Percentiles rank a stretch among this genome's conserved stretches.
Conservation (phyloP, 2,329 filamentous ascomycete species). For the Hypoxylon rubiginosum region DNA sequence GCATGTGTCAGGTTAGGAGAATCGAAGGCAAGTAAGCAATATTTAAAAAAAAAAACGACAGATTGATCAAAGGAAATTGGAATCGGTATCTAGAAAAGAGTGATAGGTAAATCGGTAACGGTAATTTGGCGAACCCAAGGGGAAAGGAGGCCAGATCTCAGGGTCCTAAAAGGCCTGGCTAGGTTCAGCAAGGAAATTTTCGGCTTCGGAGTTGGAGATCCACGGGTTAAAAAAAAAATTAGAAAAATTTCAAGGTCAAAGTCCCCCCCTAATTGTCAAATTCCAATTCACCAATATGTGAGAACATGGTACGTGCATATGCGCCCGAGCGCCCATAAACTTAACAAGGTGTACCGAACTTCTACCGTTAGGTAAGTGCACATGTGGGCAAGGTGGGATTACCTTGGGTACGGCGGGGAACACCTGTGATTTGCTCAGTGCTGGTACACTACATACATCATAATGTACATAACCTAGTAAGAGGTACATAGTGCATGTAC, state of each 20-base stretch:
- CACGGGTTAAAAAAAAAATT: constrained; percentile 20
- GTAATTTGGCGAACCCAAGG: constrained; percentile 27
- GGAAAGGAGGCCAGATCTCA: constrained; percentile 50
- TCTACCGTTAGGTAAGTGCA: constrained; percentile 9
- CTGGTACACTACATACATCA: background rate
- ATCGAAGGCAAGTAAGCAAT: constrained; percentile 31
- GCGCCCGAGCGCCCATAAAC: background rate
- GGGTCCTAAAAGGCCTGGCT: constrained; percentile 42
- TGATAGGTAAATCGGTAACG: constrained; percentile 15
- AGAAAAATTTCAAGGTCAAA: constrained; percentile 26
- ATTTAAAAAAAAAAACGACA: constrained; percentile 13
- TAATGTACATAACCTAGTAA: constrained; percentile 5
- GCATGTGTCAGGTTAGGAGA: constrained; percentile 20
- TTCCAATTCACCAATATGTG: background rate
- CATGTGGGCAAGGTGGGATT: background rate
- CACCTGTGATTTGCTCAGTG: no score
- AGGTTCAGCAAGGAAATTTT: constrained; percentile 40
- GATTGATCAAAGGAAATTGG: constrained; percentile 20
- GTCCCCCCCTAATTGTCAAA: constrained; percentile 15
- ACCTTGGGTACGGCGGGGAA: background rate
- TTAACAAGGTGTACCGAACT: constrained; percentile 17
- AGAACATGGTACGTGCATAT: background rate
- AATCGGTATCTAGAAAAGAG: constrained; percentile 31
- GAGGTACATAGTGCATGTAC: no score
- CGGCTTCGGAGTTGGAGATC: constrained; percentile 33